A percentile compares a stretch with the other conserved stretches of the same genome.
These are phyloP conservation scores for Avena eriantha DNA, from an alignment of 176 grass and related monocot genomes.

Conservation along the genomic window DNA sequence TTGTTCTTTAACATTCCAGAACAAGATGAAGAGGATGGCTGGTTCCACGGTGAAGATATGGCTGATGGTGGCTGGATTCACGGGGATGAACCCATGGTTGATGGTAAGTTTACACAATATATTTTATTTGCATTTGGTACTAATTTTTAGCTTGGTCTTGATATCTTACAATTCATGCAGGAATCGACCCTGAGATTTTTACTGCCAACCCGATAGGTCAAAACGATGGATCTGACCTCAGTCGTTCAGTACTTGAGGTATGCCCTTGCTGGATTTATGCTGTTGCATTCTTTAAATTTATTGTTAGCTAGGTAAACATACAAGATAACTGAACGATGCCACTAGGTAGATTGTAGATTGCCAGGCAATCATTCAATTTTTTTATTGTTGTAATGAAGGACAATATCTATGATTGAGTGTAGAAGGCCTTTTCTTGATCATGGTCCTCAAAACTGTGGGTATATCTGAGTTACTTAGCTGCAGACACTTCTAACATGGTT, in stretches of 20 bases:
- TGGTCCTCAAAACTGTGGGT: background rate
- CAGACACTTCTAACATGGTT: background rate
- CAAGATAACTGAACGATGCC: background rate
- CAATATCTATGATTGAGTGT: background rate
- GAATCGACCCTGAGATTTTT: slow-evolving; percentile 46
- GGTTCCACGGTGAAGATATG: slow-evolving; percentile 60
- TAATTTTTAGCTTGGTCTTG: slow-evolving; percentile 17
- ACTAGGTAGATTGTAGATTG: background rate
- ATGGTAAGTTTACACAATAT: slow-evolving; percentile 47
- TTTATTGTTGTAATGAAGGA: background rate
- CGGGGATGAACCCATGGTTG: slow-evolving; percentile 63
- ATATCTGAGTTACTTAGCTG: background rate
- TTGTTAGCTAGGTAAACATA: slow-evolving; percentile 14
- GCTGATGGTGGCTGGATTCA: slow-evolving; percentile 58
- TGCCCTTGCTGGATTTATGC: slow-evolving; percentile 1
- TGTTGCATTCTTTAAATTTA: background rate
- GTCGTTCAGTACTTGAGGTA: slow-evolving; percentile 70
- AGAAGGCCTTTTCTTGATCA: background rate
- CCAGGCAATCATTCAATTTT: background rate
- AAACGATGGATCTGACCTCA: slow-evolving; percentile 71
- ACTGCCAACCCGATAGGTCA: slow-evolving; percentile 64
- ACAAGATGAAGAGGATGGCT: slow-evolving; percentile 62
- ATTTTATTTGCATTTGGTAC: background rate
- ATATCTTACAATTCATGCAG: slow-evolving; percentile 45
- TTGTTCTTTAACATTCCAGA: slow-evolving; percentile 53